These are phyloP conservation scores for Mycena kentingensis DNA, from an alignment of 768 basidiomycete species.

Conservation along the genomic window DNA sequence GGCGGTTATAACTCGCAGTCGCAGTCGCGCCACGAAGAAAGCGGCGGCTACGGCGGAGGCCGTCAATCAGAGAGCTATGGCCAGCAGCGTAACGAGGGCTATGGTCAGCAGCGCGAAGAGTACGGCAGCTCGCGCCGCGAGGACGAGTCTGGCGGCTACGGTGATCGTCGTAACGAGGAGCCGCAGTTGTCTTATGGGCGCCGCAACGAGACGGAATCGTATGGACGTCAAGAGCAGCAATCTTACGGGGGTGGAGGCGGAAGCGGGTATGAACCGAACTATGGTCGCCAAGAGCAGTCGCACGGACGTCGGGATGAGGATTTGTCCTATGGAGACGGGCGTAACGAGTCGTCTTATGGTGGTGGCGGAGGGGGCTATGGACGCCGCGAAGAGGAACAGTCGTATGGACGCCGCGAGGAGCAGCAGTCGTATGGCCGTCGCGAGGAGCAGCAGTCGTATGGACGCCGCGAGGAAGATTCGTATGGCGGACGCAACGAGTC, in stretches of 20 bases:
- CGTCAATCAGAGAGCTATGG: background rate
- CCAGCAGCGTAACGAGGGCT: slow-evolving; percentile 10
- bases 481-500: slow-evolving; percentile 8
- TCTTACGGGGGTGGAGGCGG: too few species aligned
- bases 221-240: too few species aligned
- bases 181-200: too few species aligned
- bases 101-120: slow-evolving; percentile 18
- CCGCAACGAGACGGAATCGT: too few species aligned
- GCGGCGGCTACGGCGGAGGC: slow-evolving; percentile 7
- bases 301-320: background rate
- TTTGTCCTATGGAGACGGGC: background rate
- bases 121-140: slow-evolving; percentile 22
- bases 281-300: slow-evolving; percentile 2
- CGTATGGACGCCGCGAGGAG: slow-evolving; percentile 20
- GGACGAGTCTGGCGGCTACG: slow-evolving; percentile 2
- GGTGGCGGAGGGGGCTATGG: slow-evolving; percentile 1
- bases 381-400: slow-evolving; percentile 19
- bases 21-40: background rate
- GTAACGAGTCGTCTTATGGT: background rate
- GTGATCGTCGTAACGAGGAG: slow-evolving; percentile 4
- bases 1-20: too few species aligned
- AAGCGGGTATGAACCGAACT: slow-evolving; percentile 4
- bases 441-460: slow-evolving; percentile 23
- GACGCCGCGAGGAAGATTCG: too few species aligned
- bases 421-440: slow-evolving; percentile 15